These are phyloP conservation scores for Cajanus cajan DNA, from an alignment of 306 rosid species.

Conservation along the genomic window DNA sequence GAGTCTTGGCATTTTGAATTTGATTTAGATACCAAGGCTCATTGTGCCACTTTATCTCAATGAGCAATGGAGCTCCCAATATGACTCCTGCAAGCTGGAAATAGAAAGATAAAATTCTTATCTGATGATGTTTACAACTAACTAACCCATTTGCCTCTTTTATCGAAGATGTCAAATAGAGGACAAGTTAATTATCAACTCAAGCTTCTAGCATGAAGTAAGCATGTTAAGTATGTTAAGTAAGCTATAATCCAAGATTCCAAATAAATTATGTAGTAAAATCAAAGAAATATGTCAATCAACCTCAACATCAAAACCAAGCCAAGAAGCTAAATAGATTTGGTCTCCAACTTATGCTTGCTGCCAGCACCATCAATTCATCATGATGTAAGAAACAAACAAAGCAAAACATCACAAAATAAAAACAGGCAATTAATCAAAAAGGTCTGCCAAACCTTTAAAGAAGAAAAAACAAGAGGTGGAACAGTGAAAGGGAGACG, in stretches of 20 bases:
- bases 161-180: background rate
- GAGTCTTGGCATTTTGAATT: background rate
- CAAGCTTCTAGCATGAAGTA: slow-evolving; percentile 11
- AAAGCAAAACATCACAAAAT: slow-evolving; percentile 10
- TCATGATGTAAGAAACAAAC: slow-evolving; percentile 24
- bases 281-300: slow-evolving; percentile 9
- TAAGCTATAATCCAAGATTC: background rate
- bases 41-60: slow-evolving; percentile 7
- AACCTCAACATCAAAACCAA: slow-evolving; percentile 12
- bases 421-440: slow-evolving; percentile 22
- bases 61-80: slow-evolving; percentile 5
- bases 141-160: slow-evolving; percentile 12
- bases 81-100: slow-evolving; percentile 13
- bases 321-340: background rate
- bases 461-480: slow-evolving; percentile 79
- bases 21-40: slow-evolving; percentile 16
- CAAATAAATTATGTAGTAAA: background rate
- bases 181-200: background rate
- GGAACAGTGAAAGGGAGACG: slow-evolving; percentile 93
- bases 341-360: slow-evolving; percentile 22
- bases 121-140: slow-evolving; percentile 17
- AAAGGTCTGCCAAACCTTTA: slow-evolving; percentile 66
- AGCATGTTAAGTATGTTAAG: background rate
- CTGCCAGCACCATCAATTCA: slow-evolving; percentile 4
- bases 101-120: background rate